Evolutionary conservation across 2,329 filamentous ascomycete genomes (phyloP), one percentile per base, ranked within the genome.

Genomic region (Nemania sp.): DNA sequence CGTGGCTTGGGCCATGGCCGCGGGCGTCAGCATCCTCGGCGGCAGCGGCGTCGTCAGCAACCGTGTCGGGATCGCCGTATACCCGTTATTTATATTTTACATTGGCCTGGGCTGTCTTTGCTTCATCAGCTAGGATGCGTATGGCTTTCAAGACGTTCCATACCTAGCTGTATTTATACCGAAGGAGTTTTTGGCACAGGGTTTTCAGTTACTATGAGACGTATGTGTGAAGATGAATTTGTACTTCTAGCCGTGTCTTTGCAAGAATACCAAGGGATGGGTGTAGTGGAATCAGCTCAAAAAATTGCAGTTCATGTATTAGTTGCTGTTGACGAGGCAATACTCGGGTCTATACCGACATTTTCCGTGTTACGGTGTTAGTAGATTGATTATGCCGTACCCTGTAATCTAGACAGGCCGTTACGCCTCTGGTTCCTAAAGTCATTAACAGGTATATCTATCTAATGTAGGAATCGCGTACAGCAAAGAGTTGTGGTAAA

Each of bases 31-130:
- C 73, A 97, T 99, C 64, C 78, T 99, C 49, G 92, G 93, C 26
- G 94, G 94, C 36, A 97, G 92, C 53, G 94, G 94, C 11, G 93
- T 99, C 39, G 87, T 99, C 60, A 92, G 92, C 77, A 97, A 97
- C 74, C 82, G 94, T 44, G 92, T 97, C 42, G 90, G 87, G 20
- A 86, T 99, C 68, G 94, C 94, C 15, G 91, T 99, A 19, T 99
- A 95, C 70, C 94, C 94, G 52, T 77, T 99, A 48, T 89, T 97
- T 69, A 88, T 97, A 43, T 99, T 97, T 74, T 99, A 99, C 73
- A 78, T 97, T 53, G 90, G 90, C 28, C 78, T 99, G 63, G 93
- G 92, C 48, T 97, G 91, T 71, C 81, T 99, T 56, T 99, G 94
- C 80, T 97, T 97, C 73, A 96, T 99, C 71, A 97, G 91, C 76